Conservation (phyloP, 495 filamentous ascomycete species). For the Immersiella caudata region DNA sequence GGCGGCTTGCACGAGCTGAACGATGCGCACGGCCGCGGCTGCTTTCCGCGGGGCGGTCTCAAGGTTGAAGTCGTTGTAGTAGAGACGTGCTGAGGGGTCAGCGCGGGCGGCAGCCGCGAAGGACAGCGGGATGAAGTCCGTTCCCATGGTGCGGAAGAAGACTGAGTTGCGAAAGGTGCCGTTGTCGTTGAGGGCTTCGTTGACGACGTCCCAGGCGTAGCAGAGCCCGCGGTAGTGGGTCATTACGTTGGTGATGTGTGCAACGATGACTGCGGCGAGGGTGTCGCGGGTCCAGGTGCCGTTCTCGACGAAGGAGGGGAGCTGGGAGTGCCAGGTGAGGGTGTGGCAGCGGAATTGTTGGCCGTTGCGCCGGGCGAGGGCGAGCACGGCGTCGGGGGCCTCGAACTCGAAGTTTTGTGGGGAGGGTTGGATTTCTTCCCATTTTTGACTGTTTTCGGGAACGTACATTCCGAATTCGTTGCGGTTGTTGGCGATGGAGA, state of each 20-base stretch:
- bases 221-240: constrained; percentile 51
- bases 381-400: constrained; percentile 50
- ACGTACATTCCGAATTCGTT: constrained; percentile 62
- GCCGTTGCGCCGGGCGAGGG: constrained; percentile 50
- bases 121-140: constrained; percentile 48
- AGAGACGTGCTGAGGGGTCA: constrained; percentile 42
- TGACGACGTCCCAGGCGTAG: constrained; percentile 57
- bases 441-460: constrained; percentile 61
- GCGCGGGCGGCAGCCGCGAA: constrained; percentile 46
- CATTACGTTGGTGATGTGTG: constrained; percentile 54
- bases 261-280: constrained; percentile 44
- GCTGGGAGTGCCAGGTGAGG: constrained; percentile 63
- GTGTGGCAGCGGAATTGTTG: constrained; percentile 61
- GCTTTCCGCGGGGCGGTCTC: constrained; percentile 53
- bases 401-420: constrained; percentile 52
- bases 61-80: constrained; percentile 71
- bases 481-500: constrained; percentile 46
- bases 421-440: constrained; percentile 42
- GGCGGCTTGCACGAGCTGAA: constrained; percentile 44
- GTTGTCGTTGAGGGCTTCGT: constrained; percentile 55
- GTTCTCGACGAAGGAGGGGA: constrained; percentile 58
- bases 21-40: constrained; percentile 46
- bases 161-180: constrained; percentile 42
- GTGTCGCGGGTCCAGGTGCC: constrained; percentile 59
- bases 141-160: constrained; percentile 46